phyloP scores from a whole-genome alignment of 345 rosid genomes.

The Eucalyptus pauciflora region DNA sequence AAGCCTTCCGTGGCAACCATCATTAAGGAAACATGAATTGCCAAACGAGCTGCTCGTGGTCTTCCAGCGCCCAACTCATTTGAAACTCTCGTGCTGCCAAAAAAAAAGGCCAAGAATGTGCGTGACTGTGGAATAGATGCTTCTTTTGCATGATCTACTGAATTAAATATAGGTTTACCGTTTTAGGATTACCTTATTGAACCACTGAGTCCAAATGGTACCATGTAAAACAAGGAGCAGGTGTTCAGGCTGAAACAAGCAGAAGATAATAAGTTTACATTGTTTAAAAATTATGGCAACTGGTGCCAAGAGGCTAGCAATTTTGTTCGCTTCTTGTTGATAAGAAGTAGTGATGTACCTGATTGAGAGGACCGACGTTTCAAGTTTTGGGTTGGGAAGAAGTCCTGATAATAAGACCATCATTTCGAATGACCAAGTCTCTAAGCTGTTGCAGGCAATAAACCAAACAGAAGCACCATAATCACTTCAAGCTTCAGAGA shows the following conservation, averaged over 20 bases:
- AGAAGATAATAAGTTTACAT: constrained; percentile 22
- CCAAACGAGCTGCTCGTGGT: constrained; percentile 25
- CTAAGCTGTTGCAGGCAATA: background rate
- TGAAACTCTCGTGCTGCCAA: constrained; percentile 31
- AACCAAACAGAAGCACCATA: background rate
- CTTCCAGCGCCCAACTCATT: constrained; percentile 49
- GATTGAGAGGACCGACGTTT: background rate
- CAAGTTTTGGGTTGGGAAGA: background rate
- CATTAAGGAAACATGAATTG: constrained; percentile 4
- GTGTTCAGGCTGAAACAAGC: constrained; percentile 11
- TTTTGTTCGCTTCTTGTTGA: background rate
- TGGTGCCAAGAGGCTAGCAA: background rate
- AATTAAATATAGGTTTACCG: background rate
- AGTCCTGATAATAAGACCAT: background rate
- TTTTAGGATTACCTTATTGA: constrained; percentile 2
- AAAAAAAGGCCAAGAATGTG: background rate
- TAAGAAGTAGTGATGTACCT: background rate
- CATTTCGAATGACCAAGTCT: background rate
- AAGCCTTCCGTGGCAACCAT: constrained; percentile 14
- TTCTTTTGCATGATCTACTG: background rate
- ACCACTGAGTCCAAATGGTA: constrained; percentile 15
- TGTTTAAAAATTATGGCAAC: background rate
- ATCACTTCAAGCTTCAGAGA: background rate
- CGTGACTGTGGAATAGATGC: background rate
- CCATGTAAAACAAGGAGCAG: background rate